Percentiles rank a stretch among this genome's conserved stretches.
Conservation (phyloP, 75 land plant genomes). For the Selaginella tamariscina region DNA sequence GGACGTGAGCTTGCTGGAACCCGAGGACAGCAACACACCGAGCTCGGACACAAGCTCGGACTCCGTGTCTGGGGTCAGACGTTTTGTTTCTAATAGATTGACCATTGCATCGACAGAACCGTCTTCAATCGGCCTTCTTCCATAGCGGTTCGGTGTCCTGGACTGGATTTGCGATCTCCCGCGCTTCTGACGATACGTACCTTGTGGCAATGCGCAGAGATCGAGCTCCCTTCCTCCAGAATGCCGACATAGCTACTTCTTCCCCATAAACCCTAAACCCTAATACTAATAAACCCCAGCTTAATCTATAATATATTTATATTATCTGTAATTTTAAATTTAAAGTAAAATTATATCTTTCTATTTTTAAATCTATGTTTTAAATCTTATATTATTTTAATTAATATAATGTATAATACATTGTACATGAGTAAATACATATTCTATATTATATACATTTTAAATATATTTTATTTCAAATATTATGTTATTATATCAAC, state of each 20-base stretch:
- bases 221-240: not conserved
- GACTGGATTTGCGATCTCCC: not conserved
- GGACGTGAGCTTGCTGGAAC: not conserved
- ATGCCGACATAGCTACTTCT: too few relatives aligned
- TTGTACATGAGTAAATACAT: too few relatives aligned
- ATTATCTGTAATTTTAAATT: not conserved
- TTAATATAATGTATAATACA: too few relatives aligned
- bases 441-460: too few relatives aligned
- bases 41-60: not conserved
- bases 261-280: not conserved
- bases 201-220: not conserved
- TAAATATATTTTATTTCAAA: not conserved
- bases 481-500: not conserved
- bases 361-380: not conserved
- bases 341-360: not conserved
- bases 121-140: not conserved
- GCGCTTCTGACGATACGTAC: not conserved
- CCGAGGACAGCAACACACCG: not conserved
- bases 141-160: not conserved
- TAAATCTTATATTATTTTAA: not conserved
- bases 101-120: not conserved
- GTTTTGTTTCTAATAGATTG: not conserved
- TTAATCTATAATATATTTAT: not conserved
- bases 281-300: not conserved
- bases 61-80: not conserved